These are phyloP conservation scores for Avena atlantica DNA, from an alignment of 176 grass and related monocot species.

Conservation along the genomic window DNA sequence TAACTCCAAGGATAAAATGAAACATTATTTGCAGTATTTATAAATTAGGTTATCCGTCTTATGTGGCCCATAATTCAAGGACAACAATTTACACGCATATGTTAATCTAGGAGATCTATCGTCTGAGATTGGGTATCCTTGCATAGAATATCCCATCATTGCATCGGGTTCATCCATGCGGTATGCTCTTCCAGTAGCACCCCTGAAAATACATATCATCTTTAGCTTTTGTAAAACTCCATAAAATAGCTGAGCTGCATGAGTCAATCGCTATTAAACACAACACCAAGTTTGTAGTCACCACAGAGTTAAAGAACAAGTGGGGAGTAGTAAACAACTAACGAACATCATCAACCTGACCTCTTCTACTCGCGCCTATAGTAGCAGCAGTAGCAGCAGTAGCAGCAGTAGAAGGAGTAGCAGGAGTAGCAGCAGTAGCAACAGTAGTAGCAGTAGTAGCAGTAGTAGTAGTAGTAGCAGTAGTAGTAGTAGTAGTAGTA, in stretches of 20 bases:
- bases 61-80: not conserved
- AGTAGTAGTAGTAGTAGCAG: too few relatives aligned
- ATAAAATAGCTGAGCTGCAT: not conserved
- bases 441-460: too few relatives aligned
- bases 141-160: not conserved
- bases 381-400: not conserved
- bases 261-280: not conserved
- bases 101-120: slow-evolving; percentile 16
- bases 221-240: not conserved
- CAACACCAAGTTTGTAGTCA: not conserved
- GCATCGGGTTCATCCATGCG: not conserved
- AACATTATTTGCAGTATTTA: not conserved
- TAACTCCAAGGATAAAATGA: slow-evolving; percentile 3
- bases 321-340: not conserved
- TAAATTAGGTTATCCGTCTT: not conserved
- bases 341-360: not conserved
- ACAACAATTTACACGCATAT: not conserved
- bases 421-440: not conserved
- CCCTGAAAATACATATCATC: not conserved
- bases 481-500: too few relatives aligned
- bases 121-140: slow-evolving; percentile 2
- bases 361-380: not conserved
- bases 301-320: not conserved
- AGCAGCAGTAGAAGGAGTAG: too few relatives aligned
- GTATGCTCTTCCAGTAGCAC: not conserved